Evolutionary conservation across 805 yeast species (phyloP).

Genomic region (Ascoidea tarda): DNA sequence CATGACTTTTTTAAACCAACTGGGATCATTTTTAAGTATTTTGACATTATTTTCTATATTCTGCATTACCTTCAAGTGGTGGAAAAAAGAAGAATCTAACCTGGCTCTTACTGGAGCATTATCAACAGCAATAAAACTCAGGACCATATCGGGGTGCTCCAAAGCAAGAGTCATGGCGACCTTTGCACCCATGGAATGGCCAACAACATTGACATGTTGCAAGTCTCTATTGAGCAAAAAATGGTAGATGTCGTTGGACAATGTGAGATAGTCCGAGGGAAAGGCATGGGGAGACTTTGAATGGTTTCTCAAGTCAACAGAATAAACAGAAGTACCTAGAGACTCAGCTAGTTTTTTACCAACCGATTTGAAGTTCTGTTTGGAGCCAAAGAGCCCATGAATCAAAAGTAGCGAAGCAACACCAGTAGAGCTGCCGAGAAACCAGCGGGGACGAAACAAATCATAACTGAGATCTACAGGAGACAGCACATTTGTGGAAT

Average conservation of each 20-base stretch:
- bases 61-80: slow-evolving; percentile 25
- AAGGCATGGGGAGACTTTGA: slow-evolving; percentile 30
- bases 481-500: no score
- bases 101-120: slow-evolving; percentile 28
- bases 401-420: slow-evolving; percentile 20
- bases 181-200: slow-evolving; percentile 54
- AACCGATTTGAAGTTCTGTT: slow-evolving; percentile 26
- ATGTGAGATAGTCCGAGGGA: slow-evolving; percentile 29
- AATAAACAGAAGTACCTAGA: slow-evolving; percentile 22
- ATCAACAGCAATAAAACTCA: slow-evolving; percentile 32
- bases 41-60: slow-evolving; percentile 18
- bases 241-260: slow-evolving; percentile 28
- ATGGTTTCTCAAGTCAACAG: slow-evolving; percentile 42
- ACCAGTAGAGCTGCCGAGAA: no score
- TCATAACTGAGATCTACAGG: no score
- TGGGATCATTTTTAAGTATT: slow-evolving; percentile 15
- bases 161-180: slow-evolving; percentile 33
- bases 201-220: slow-evolving; percentile 23
- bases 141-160: slow-evolving; percentile 23
- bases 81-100: slow-evolving; percentile 21
- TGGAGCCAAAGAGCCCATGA: slow-evolving; percentile 43
- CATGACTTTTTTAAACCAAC: slow-evolving; percentile 13
- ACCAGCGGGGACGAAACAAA: no score
- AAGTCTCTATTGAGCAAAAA: slow-evolving; percentile 20
- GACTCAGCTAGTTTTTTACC: slow-evolving; percentile 21